Conservation (phyloP, 495 filamentous ascomycete genomes). For the Penicillium parvum region DNA sequence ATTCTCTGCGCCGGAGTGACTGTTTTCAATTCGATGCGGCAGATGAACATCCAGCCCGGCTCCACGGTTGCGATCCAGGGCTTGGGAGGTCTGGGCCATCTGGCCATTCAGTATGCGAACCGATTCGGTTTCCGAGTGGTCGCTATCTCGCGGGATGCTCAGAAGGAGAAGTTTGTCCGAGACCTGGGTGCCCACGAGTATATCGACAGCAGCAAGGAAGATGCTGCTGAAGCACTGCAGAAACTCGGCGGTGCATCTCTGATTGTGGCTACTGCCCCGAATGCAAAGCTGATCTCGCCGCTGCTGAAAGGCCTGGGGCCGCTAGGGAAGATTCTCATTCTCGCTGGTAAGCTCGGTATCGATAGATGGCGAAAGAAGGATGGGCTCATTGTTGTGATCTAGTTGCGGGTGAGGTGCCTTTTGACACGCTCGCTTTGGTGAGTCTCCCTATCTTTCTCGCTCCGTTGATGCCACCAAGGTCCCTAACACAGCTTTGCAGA, state of each 20-base stretch:
- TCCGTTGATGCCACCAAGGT: background rate
- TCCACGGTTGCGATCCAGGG: slow-evolving; percentile 61
- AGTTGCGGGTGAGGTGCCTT: slow-evolving; percentile 24
- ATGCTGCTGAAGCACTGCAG: slow-evolving; percentile 47
- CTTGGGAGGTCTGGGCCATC: slow-evolving; percentile 62
- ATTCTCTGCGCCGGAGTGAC: slow-evolving; percentile 71
- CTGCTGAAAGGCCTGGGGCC: slow-evolving; percentile 53
- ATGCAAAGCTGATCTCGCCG: slow-evolving; percentile 47
- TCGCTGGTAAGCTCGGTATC: slow-evolving; percentile 31
- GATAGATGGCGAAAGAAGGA: background rate
- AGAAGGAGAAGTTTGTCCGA: slow-evolving; percentile 56
- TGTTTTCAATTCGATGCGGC: slow-evolving; percentile 66
- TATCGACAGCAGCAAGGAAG: slow-evolving; percentile 54
- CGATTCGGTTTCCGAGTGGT: slow-evolving; percentile 63
- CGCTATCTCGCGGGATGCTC: slow-evolving; percentile 52
- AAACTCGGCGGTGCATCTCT: slow-evolving; percentile 58
- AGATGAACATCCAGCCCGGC: slow-evolving; percentile 53
- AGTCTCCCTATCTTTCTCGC: background rate
- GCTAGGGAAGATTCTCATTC: slow-evolving; percentile 55
- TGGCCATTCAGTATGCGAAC: slow-evolving; percentile 62
- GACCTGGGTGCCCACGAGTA: slow-evolving; percentile 65
- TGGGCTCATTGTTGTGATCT: background rate
- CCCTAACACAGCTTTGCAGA: slow-evolving; percentile 10
- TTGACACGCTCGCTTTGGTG: slow-evolving; percentile 20
- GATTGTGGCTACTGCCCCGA: slow-evolving; percentile 62